Base-by-base conservation (phyloP, 345 rosid genomes). In the Dipteronia dyeriana region DNA sequence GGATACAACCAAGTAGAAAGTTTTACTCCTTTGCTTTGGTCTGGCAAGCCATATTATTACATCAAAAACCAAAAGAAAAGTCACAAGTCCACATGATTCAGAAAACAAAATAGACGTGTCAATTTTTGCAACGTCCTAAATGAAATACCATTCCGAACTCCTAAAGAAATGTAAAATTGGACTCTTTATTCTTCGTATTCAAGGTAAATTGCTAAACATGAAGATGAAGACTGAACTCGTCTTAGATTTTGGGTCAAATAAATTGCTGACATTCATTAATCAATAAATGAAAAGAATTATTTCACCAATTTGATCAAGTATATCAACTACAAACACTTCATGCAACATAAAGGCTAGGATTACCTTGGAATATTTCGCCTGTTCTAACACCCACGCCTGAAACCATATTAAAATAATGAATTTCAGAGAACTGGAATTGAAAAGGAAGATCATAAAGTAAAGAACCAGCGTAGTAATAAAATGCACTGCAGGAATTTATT, bases 311-410 rank as follows among this genome's bases (percentile, higher is more conserved):
- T 5, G 7, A 53, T 38, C 62, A 54, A 69, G 1, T 64, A 13
- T 1, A 9, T 20, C 29, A 79, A 51, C 12, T 5, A 71, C 45
- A 19, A 51, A 73, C 20, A 57, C 7, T 57, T 45, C 23, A 75
- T 47, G 69, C 70, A 41, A 73, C 51, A 66, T 8, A 43, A 64
- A 74, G 62, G 62, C 31, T 23, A 71, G 62, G 79, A 72, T 87
- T 90, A 93, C 98, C 98, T 91, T 88, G 22, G 92, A 88, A 85
- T 91, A 91, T 79, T 90, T 93, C 72, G 91, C 93, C 76, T 77
- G 89, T 84, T 95, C 96, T 80, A 95, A 70, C 64, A 88, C 77
- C 98, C 91, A 80, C 43, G 97, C 74, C 99, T 95, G 90, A 74
- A 80, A 77, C 72, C 74, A 41, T 39, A 39, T 10, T 29, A 25